Evolutionary conservation across 257 asterid genomes (phyloP).

Genomic region (Solanum sejunctum): DNA sequence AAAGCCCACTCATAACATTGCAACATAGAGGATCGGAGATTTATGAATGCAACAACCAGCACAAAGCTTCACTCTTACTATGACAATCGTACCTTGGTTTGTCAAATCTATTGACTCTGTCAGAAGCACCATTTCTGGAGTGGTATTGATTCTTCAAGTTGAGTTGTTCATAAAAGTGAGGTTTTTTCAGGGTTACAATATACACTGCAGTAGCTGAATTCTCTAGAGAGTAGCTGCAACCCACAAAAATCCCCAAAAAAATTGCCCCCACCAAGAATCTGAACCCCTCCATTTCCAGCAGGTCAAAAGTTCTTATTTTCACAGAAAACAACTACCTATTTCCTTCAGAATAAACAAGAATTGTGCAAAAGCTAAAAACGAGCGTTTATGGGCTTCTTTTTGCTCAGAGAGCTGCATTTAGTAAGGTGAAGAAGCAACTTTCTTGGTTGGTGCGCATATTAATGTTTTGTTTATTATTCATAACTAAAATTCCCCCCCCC

Average conservation of each 20-base stretch:
- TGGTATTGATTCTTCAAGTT: constrained; percentile 25
- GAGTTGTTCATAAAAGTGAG: constrained; percentile 44
- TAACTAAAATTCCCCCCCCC: not conserved
- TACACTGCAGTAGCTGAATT: constrained; percentile 40
- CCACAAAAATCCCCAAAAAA: constrained; percentile 30
- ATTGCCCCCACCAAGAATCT: constrained; percentile 17
- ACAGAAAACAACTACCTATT: not conserved
- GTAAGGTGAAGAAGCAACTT: not conserved
- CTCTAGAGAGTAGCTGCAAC: constrained; percentile 19
- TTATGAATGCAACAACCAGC: too few species aligned
- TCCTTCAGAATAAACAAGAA: not conserved
- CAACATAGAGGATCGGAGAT: too few species aligned
- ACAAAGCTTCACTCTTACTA: too few species aligned
- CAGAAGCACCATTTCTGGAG: constrained; percentile 19
- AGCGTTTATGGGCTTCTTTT: not conserved
- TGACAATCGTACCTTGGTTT: constrained; percentile 15
- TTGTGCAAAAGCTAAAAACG: not conserved
- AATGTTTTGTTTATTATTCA: not conserved
- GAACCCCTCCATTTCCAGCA: constrained; percentile 32
- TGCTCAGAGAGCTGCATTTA: not conserved
- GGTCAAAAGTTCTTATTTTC: not conserved
- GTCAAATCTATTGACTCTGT: constrained; percentile 33
- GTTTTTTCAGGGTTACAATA: constrained; percentile 74
- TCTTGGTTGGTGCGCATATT: not conserved
- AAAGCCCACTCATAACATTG: not conserved